Evolutionary conservation across 148 eudicot genomes (phyloP).

Genomic region (Mesembryanthemum crystallinum): DNA sequence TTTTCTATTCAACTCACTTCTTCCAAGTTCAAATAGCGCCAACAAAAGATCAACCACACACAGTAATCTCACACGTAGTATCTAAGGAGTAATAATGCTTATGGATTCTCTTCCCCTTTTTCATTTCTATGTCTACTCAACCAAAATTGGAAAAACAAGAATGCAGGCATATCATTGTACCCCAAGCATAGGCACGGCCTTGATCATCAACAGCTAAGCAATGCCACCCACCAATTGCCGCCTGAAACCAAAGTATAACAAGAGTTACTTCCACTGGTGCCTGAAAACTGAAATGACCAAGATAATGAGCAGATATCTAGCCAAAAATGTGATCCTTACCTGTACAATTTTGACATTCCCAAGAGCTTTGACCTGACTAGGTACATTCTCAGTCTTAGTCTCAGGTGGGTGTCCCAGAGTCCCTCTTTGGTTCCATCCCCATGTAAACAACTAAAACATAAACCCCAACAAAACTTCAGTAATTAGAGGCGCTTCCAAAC

Average conservation of each 20-base stretch:
- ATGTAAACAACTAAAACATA: conserved; percentile 72
- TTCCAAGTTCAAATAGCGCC: background rate
- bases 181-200: conserved; percentile 99
- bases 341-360: conserved; percentile 83
- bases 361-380: conserved; percentile 91
- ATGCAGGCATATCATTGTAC: conserved; percentile 35
- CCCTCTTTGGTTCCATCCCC: conserved; percentile 99
- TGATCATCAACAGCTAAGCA: conserved; percentile 99
- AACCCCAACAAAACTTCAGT: conserved; percentile 5
- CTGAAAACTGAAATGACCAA: background rate
- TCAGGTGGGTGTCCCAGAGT: conserved; percentile 89
- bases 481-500: background rate
- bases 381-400: conserved; percentile 85
- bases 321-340: conserved; percentile 35
- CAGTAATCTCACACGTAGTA: background rate
- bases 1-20: background rate
- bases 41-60: background rate
- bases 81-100: background rate
- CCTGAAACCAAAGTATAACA: conserved; percentile 47
- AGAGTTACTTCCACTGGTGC: conserved; percentile 17
- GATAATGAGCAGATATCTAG: background rate
- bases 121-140: no score
- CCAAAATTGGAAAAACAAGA: background rate
- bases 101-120: background rate
- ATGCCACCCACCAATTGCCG: conserved; percentile 99